Conservation (phyloP, 179 eudicot genomes). For the Spergularia azorica region DNA sequence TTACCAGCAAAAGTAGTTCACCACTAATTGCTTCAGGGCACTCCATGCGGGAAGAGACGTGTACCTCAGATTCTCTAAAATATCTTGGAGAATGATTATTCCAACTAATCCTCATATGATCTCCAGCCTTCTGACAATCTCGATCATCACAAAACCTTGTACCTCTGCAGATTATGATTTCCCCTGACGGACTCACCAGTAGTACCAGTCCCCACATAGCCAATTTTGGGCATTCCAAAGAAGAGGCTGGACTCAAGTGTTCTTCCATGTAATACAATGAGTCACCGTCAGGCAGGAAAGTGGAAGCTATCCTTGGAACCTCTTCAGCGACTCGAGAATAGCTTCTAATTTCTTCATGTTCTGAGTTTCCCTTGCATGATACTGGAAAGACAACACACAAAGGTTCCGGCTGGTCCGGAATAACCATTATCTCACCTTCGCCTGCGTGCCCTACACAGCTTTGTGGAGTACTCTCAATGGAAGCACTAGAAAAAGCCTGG, state of each 20-base stretch:
- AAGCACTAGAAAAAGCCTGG: slow-evolving; percentile 12
- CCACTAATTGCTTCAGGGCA: too few relatives aligned
- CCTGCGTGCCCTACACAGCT: slow-evolving; percentile 15
- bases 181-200: slow-evolving; percentile 23
- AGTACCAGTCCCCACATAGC: slow-evolving; percentile 22
- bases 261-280: slow-evolving; percentile 5
- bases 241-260: slow-evolving; percentile 9
- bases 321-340: slow-evolving; percentile 2
- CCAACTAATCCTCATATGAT: too few relatives aligned
- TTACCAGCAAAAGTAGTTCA: too few relatives aligned
- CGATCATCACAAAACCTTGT: too few relatives aligned
- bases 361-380: slow-evolving; percentile 10
- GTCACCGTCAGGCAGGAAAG: neutral
- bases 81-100: too few relatives aligned
- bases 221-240: slow-evolving; percentile 28
- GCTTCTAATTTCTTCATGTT: neutral
- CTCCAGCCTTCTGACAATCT: too few relatives aligned
- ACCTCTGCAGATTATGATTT: neutral
- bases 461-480: neutral
- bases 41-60: too few relatives aligned
- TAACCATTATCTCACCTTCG: slow-evolving; percentile 6
- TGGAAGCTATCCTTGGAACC: neutral
- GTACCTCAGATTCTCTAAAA: too few relatives aligned
- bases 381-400: neutral
- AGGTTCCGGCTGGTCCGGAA: slow-evolving; percentile 1